phyloP scores from a whole-genome alignment of 768 basidiomycete genomes.

The Exsudoporus frostii region DNA sequence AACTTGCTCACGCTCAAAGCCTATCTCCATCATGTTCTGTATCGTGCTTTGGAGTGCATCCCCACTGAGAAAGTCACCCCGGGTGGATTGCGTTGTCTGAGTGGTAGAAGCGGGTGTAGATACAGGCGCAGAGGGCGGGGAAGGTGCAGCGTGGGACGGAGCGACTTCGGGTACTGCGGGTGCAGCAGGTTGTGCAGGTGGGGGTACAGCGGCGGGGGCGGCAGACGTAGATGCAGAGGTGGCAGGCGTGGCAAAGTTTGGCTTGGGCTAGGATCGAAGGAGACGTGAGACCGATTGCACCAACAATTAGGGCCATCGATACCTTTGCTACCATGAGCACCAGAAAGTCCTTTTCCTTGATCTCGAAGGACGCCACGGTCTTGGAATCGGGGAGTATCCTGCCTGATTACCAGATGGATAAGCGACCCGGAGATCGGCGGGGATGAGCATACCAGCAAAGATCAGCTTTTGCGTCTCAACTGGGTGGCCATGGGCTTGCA shows the following conservation, averaged over 20 bases:
- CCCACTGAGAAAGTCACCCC: slow-evolving; percentile 74
- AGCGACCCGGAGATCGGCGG: slow-evolving; percentile 2
- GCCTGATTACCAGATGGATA: slow-evolving; percentile 45
- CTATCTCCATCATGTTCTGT: slow-evolving; percentile 89
- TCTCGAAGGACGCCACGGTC: slow-evolving; percentile 80
- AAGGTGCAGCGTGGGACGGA: slow-evolving; percentile 31
- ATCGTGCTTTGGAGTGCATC: slow-evolving; percentile 73
- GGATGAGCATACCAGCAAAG: slow-evolving; percentile 67
- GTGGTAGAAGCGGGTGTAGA: slow-evolving; percentile 30
- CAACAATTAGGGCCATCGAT: slow-evolving; percentile 12
- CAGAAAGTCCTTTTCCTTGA: slow-evolving; percentile 98
- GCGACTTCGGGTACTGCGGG: slow-evolving; percentile 32
- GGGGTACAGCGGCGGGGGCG: background rate
- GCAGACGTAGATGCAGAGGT: slow-evolving; percentile 24
- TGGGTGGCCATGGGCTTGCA: slow-evolving; percentile 68
- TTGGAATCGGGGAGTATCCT: slow-evolving; percentile 89
- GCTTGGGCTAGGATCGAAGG: slow-evolving; percentile 47
- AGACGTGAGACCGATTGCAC: slow-evolving; percentile 1
- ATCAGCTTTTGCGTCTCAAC: slow-evolving; percentile 86
- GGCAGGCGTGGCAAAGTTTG: slow-evolving; percentile 33
- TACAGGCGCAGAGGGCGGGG: slow-evolving; percentile 33
- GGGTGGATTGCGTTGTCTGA: slow-evolving; percentile 30
- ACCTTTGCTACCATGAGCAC: slow-evolving; percentile 99
- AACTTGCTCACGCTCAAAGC: slow-evolving; percentile 84
- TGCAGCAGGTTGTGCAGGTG: slow-evolving; percentile 24